A percentile compares a stretch with the other conserved stretches of the same genome.
Conservation (phyloP, 208 protist species). For the Leishmania tropica region DNA sequence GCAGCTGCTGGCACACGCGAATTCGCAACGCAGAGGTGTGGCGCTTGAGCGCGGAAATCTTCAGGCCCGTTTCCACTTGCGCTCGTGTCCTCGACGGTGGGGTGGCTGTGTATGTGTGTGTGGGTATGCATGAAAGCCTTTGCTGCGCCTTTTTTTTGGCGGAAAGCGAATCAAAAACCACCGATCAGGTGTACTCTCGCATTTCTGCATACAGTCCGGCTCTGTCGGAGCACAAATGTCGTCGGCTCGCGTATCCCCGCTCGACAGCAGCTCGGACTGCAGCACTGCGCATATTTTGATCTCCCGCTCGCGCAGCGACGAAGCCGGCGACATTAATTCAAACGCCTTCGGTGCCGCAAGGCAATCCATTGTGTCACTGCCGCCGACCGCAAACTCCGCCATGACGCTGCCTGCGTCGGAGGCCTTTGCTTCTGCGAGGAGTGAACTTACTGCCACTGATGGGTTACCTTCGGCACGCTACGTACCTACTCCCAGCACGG, state of each 20-base stretch:
- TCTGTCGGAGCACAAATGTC: conserved; percentile 23
- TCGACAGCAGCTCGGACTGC: conserved; percentile 58
- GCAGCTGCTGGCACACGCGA: neutral
- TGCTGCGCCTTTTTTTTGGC: neutral
- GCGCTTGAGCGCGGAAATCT: neutral
- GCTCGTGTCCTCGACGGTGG: neutral
- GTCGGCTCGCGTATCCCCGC: conserved; percentile 29
- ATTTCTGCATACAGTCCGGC: neutral
- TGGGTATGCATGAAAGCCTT: neutral
- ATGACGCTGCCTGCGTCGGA: conserved; percentile 19
- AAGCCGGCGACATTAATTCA: neutral
- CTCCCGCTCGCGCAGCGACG: conserved; percentile 2
- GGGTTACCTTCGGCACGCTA: neutral
- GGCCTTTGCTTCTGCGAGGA: conserved; percentile 18
- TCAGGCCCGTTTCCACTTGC: neutral
- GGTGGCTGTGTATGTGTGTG: neutral
- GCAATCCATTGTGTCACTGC: neutral
- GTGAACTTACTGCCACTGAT: neutral
- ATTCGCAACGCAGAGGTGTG: neutral
- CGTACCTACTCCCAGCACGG: neutral
- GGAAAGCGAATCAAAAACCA: neutral
- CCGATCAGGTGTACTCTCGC: neutral
- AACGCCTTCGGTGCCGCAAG: conserved; percentile 3
- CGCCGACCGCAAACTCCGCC: neutral
- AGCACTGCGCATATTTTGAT: neutral